phyloP scores from a whole-genome alignment of 2,329 filamentous ascomycete genomes.

The Septoria linicola region DNA sequence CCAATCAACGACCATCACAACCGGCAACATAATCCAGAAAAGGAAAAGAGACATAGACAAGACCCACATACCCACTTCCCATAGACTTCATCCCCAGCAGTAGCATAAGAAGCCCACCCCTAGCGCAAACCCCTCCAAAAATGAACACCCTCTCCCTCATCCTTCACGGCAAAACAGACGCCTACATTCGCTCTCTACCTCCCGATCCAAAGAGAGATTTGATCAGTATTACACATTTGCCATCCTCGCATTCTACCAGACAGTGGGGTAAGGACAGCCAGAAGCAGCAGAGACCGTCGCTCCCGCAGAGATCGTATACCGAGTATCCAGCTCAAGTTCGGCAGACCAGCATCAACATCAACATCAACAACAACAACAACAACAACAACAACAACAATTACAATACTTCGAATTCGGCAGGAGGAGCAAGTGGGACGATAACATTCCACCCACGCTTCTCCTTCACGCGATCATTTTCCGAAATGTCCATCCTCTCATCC shows the following conservation, averaged over 20 bases:
- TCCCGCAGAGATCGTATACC: neutral
- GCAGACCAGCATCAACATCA: too few species aligned
- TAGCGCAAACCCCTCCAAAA: neutral
- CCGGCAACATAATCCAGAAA: neutral
- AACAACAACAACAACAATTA: neutral
- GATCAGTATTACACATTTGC: neutral
- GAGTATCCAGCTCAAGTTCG: neutral
- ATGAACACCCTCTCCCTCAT: slow-evolving; percentile 36
- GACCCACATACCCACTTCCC: neutral
- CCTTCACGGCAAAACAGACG: slow-evolving; percentile 31
- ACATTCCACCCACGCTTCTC: neutral
- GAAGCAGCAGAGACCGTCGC: neutral
- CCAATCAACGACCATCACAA: neutral
- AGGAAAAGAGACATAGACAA: neutral
- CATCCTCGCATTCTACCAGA: too few species aligned
- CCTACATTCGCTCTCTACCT: slow-evolving; percentile 23
- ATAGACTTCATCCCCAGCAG: neutral
- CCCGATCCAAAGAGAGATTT: slow-evolving; percentile 11
- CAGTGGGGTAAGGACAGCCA: too few species aligned
- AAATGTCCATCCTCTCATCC: neutral
- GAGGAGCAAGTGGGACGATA: too few species aligned
- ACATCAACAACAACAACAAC: neutral
- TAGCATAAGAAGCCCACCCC: too few species aligned
- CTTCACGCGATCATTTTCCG: slow-evolving; percentile 3
- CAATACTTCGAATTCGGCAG: too few species aligned